Conservation (phyloP, 371 early-diverging fungal species). For the Rhizopus delemar region DNA sequence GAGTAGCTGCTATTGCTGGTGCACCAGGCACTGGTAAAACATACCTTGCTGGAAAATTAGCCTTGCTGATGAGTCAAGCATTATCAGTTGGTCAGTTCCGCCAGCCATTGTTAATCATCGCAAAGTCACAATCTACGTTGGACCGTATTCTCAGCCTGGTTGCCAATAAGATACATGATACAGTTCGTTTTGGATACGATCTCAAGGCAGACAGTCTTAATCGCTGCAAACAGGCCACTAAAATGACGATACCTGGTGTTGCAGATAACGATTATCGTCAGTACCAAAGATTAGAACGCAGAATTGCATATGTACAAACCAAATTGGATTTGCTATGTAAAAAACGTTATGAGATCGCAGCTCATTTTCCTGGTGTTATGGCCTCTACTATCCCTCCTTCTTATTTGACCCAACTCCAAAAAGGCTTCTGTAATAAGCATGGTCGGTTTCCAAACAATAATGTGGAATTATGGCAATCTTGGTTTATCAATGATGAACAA, state of each 20-base stretch:
- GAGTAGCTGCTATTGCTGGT: constrained; percentile 39
- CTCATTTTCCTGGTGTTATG: constrained; percentile 17
- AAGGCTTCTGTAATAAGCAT: constrained; percentile 2
- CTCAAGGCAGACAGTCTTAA: constrained; percentile 9
- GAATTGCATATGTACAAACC: constrained; percentile 16
- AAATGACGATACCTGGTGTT: constrained; percentile 3
- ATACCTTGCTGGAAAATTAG: constrained; percentile 34
- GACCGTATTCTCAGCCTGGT: constrained; percentile 28
- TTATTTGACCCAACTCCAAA: constrained; percentile 8
- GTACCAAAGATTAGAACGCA: constrained; percentile 23
- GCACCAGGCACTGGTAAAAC: constrained; percentile 49
- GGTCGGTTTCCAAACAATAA: background rate
- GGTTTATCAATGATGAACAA: constrained; percentile 7
- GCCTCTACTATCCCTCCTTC: constrained; percentile 25
- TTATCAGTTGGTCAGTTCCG: constrained; percentile 27
- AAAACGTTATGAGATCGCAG: constrained; percentile 14
- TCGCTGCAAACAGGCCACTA: constrained; percentile 17
- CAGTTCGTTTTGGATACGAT: constrained; percentile 35
- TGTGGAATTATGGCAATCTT: constrained; percentile 20
- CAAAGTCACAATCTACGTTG: constrained; percentile 29
- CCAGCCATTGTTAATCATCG: constrained; percentile 38
- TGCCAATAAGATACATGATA: constrained; percentile 18
- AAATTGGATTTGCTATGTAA: constrained; percentile 26
- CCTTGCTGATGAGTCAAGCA: constrained; percentile 29
- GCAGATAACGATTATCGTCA: constrained; percentile 30